Evolutionary conservation across 805 yeast species (phyloP).

Genomic region (Ogataea nakhonphanomensis): DNA sequence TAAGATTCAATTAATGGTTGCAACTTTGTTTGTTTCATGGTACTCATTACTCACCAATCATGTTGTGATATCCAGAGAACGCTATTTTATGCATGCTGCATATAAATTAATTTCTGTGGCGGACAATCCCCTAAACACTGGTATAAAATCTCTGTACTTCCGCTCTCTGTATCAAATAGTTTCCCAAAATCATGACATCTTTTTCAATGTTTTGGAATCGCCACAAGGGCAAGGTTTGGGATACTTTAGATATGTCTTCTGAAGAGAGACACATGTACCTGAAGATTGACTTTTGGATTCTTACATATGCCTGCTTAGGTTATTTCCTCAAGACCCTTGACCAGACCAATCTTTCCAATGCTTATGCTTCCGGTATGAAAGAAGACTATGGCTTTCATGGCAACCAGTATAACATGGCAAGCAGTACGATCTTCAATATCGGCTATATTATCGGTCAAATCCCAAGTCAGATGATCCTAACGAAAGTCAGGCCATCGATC

Average conservation of each 20-base stretch:
- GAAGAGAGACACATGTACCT: conserved; percentile 42
- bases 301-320: conserved; percentile 9
- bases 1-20: too few relatives aligned
- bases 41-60: too few relatives aligned
- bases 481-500: conserved; percentile 39
- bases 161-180: background rate
- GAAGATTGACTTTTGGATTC: conserved; percentile 23
- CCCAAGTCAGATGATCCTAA: conserved; percentile 51
- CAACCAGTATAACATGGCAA: conserved; percentile 14
- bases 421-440: conserved; percentile 12
- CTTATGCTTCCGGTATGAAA: conserved; percentile 63
- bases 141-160: background rate
- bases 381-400: conserved; percentile 34
- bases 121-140: too few relatives aligned
- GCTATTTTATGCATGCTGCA: too few relatives aligned
- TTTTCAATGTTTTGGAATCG: conserved; percentile 11
- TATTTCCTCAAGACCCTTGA: conserved; percentile 50
- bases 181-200: background rate
- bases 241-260: conserved; percentile 33
- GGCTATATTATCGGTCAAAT: conserved; percentile 60
- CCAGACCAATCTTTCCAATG: conserved; percentile 49
- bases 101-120: too few relatives aligned
- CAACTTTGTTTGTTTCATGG: too few relatives aligned
- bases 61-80: too few relatives aligned
- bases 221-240: conserved; percentile 19